phyloP scores from a whole-genome alignment of 495 filamentous ascomycete genomes.

The Xylaria scruposa region DNA sequence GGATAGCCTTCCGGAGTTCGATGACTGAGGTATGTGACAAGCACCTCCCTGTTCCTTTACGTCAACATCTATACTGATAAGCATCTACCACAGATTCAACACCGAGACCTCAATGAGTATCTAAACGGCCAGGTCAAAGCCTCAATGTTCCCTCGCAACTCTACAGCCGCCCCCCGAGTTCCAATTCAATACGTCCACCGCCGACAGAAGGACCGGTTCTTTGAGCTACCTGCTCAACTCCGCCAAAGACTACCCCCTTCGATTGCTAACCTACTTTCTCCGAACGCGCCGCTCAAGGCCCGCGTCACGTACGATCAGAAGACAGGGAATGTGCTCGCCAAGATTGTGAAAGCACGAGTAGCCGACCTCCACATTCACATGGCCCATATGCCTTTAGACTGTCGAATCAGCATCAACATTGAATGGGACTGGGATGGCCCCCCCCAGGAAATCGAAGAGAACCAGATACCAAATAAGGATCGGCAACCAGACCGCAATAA shows the following conservation, averaged over 20 bases:
- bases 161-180: conserved; percentile 55
- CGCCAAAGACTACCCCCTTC: conserved; percentile 51
- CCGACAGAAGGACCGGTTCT: conserved; percentile 80
- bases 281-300: conserved; percentile 68
- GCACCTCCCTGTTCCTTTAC: not conserved
- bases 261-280: conserved; percentile 58
- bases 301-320: conserved; percentile 80
- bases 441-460: conserved; percentile 57
- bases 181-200: conserved; percentile 81
- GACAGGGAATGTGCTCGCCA: conserved; percentile 72
- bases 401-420: conserved; percentile 86
- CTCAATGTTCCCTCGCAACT: conserved; percentile 53
- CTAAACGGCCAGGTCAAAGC: conserved; percentile 72
- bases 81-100: conserved; percentile 65
- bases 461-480: conserved; percentile 46
- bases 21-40: conserved; percentile 78
- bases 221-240: conserved; percentile 68
- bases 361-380: conserved; percentile 82
- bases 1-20: conserved; percentile 72
- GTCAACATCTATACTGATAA: conserved; percentile 16
- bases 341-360: conserved; percentile 88
- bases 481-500: conserved; percentile 72
- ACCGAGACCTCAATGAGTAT: conserved; percentile 76
- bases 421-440: conserved; percentile 87
- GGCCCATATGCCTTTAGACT: conserved; percentile 76